Conservation (phyloP, 2,329 filamentous ascomycete species). For the Neofusicoccum kwambonambiense region DNA sequence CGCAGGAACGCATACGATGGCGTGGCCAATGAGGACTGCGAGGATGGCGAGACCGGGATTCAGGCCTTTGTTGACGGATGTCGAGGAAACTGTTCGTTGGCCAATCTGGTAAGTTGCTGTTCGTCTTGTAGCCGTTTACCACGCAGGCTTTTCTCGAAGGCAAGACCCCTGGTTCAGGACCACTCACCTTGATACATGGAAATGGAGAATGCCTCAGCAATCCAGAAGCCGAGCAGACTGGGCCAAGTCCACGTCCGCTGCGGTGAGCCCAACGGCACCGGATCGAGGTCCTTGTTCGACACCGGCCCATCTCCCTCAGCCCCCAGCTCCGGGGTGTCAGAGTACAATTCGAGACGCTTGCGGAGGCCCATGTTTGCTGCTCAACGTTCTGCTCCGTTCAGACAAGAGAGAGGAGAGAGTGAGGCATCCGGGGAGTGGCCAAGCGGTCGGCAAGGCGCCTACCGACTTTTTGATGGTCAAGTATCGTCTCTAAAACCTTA, state of each 20-base stretch:
- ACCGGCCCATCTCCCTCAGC: conserved; percentile 1
- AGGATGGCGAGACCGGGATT: conserved; percentile 24
- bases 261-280: conserved; percentile 21
- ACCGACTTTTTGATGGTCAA: not conserved
- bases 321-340: conserved; percentile 5
- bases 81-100: conserved; percentile 19
- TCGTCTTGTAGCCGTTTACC: not conserved
- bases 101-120: not conserved
- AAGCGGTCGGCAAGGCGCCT: not conserved
- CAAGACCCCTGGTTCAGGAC: not conserved
- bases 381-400: too few species aligned
- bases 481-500: not conserved
- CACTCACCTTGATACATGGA: conserved; percentile 22
- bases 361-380: conserved; percentile 19
- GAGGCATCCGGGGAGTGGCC: too few species aligned
- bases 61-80: conserved; percentile 23
- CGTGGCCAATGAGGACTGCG: conserved; percentile 23
- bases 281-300: conserved; percentile 22
- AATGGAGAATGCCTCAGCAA: conserved; percentile 24
- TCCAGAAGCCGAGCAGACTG: conserved; percentile 24
- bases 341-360: conserved; percentile 19
- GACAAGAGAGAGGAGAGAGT: not conserved
- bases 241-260: conserved; percentile 25
- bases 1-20: conserved; percentile 22
- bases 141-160: not conserved